phyloP scores from a whole-genome alignment of 2,329 filamentous ascomycete genomes.

The Claviceps sorghi region DNA sequence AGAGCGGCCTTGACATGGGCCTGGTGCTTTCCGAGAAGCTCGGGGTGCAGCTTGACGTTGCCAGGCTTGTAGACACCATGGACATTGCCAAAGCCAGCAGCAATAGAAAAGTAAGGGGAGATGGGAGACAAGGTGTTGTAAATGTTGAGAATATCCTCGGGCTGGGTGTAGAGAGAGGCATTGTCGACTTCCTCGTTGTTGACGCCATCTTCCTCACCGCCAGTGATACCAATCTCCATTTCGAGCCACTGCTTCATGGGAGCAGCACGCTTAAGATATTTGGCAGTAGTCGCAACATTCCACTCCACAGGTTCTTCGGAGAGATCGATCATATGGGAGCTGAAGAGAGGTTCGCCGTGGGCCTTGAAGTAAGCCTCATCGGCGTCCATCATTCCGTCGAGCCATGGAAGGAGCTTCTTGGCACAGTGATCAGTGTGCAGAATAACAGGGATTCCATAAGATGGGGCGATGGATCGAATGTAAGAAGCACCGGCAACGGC shows the following conservation, averaged over 20 bases:
- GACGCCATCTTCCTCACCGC: constrained; percentile 94
- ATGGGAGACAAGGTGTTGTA: constrained; percentile 74
- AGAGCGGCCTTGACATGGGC: constrained; percentile 73
- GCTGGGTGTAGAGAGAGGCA: constrained; percentile 93
- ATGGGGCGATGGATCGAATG: constrained; percentile 73
- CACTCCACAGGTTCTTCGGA: constrained; percentile 80
- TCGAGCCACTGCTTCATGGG: constrained; percentile 99
- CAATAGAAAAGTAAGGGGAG: constrained; percentile 94
- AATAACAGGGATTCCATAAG: constrained; percentile 81
- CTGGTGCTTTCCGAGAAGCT: constrained; percentile 96
- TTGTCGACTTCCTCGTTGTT: constrained; percentile 98
- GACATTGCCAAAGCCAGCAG: constrained; percentile 95
- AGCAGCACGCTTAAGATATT: constrained; percentile 85
- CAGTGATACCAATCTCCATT: constrained; percentile 83
- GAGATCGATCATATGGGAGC: constrained; percentile 96
- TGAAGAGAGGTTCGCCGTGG: constrained; percentile 85
- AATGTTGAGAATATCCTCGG: constrained; percentile 87
- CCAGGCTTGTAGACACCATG: constrained; percentile 98
- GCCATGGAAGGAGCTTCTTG: constrained; percentile 97
- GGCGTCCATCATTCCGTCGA: constrained; percentile 88
- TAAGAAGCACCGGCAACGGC: constrained; percentile 83
- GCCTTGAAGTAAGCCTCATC: constrained; percentile 93
- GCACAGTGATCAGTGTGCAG: constrained; percentile 98
- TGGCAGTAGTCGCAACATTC: constrained; percentile 84
- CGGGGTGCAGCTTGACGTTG: constrained; percentile 92